phyloP scores from a whole-genome alignment of 805 yeast species.

The Brettanomyces bruxellensis region DNA sequence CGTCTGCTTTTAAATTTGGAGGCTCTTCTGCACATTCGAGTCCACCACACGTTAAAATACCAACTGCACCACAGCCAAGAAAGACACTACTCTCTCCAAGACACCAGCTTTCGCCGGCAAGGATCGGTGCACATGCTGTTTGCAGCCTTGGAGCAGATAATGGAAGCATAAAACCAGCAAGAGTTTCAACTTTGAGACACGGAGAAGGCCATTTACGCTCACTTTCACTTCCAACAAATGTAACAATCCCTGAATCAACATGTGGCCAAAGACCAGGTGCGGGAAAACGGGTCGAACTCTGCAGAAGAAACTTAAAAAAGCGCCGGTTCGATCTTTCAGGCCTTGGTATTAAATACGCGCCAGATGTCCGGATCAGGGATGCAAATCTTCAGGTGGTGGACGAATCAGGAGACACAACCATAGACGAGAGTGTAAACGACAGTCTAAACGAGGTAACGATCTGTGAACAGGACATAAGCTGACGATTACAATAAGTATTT shows the following conservation, averaged over 20 bases:
- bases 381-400: too few relatives aligned
- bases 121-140: slow-evolving; percentile 65
- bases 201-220: slow-evolving; percentile 29
- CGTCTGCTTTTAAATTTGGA: slow-evolving; percentile 24
- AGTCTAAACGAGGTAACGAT: too few relatives aligned
- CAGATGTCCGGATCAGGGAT: too few relatives aligned
- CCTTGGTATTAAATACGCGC: too few relatives aligned
- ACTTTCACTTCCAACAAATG: slow-evolving; percentile 31
- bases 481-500: too few relatives aligned
- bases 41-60: slow-evolving; percentile 8
- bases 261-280: too few relatives aligned
- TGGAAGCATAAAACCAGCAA: slow-evolving; percentile 16
- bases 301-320: too few relatives aligned
- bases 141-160: slow-evolving; percentile 32
- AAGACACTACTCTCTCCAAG: slow-evolving; percentile 13
- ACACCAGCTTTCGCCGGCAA: slow-evolving; percentile 54
- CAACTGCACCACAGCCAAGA: slow-evolving; percentile 6
- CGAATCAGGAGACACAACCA: too few relatives aligned
- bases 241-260: slow-evolving; percentile 23
- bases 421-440: too few relatives aligned
- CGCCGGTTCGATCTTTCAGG: too few relatives aligned
- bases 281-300: too few relatives aligned
- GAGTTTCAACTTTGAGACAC: slow-evolving; percentile 16
- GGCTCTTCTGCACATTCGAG: slow-evolving; percentile 10
- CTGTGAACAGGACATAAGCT: too few relatives aligned